Evolutionary conservation across 352 stramenopile genomes (phyloP), one percentile per base, ranked within the genome.

Genomic region (Thraustochytrium sp.): DNA sequence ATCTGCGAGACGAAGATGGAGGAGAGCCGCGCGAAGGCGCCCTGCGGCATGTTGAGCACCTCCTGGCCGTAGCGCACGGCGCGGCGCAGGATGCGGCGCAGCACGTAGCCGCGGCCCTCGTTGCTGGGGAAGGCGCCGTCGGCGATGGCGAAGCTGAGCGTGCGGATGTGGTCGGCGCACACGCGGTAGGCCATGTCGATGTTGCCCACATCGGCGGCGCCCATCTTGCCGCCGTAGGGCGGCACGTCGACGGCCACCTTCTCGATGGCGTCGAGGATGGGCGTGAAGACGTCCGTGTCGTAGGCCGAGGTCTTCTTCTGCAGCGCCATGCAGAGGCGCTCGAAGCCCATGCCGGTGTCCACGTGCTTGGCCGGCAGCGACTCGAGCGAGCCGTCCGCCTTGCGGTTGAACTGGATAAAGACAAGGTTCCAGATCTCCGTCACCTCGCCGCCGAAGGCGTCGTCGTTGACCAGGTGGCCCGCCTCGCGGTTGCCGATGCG

Each of bases 341-440:
- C 97, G 83, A 99, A 94, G 80, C 97, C 97, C 96, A 99, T 99
- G 49, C 97, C 97, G 3, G 97, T 99, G 89, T 99, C 97, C 42
- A 99, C 94, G 89, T 99, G 96, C 86, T 98, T 92, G 82, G 90
- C 90, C 2, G 96, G 96, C n/a, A 99, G 87, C 2, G 87, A 56
- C 64, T 95, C 89, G 46, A 99, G 89, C 63, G 89, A 90, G 53
- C 92, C 92, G 62, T 92, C 90, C 48, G 92, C 88, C 77, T 99
- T 94, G 55, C 96, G 92, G 88, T 99, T 98, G 88, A 97, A 98
- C 90, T 98, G 96, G 86, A 99, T 99, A 83, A 99, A 99, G 76
- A 99, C 97, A 53, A 99, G 94, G 91, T 98, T 98, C 97, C 97
- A 99, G 85, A 99, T 99, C 90, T 99, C 97, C 86, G 99, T 97